phyloP scores from a whole-genome alignment of 2,329 filamentous ascomycete genomes.

The Aspergillus sp. region DNA sequence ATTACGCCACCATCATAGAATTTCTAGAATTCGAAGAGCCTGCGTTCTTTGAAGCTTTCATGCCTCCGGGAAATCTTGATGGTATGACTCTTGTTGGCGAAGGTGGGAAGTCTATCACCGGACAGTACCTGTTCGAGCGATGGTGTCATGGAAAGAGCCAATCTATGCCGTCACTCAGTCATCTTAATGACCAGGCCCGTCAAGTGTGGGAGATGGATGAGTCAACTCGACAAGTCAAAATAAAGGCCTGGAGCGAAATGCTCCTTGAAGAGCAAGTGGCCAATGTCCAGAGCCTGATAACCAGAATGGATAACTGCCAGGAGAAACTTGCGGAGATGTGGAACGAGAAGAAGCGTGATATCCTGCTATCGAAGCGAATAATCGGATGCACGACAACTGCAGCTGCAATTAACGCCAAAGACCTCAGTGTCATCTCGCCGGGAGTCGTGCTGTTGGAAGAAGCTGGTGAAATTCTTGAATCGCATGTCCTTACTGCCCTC shows the following conservation, averaged over 20 bases:
- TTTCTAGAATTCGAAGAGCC: constrained; percentile 49
- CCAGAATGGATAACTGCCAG: constrained; percentile 16
- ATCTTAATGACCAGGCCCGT: background rate
- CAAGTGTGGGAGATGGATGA: constrained; percentile 56
- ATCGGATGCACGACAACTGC: constrained; percentile 72
- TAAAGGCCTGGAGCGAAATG: constrained; percentile 45
- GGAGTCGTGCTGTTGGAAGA: constrained; percentile 69
- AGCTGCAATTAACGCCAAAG: constrained; percentile 61
- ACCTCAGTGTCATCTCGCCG: constrained; percentile 56
- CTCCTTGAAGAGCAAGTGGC: constrained; percentile 54
- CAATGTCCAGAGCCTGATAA: constrained; percentile 14
- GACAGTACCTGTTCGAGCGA: constrained; percentile 53
- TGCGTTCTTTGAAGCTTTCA: constrained; percentile 59
- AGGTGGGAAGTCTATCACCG: constrained; percentile 44
- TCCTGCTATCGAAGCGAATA: constrained; percentile 57
- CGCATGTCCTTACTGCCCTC: constrained; percentile 64
- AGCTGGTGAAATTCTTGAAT: constrained; percentile 71
- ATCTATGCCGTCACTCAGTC: constrained; percentile 14
- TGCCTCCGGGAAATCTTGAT: constrained; percentile 46
- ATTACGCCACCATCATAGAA: constrained; percentile 36
- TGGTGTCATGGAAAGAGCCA: constrained; percentile 49
- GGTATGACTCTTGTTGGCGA: constrained; percentile 51
- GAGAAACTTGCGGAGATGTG: constrained; percentile 8
- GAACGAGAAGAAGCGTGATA: constrained; percentile 18
- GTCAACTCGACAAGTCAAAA: constrained; percentile 35